Conservation (phyloP, 2,329 filamentous ascomycete genomes). For the Bipolaris oryzae region DNA sequence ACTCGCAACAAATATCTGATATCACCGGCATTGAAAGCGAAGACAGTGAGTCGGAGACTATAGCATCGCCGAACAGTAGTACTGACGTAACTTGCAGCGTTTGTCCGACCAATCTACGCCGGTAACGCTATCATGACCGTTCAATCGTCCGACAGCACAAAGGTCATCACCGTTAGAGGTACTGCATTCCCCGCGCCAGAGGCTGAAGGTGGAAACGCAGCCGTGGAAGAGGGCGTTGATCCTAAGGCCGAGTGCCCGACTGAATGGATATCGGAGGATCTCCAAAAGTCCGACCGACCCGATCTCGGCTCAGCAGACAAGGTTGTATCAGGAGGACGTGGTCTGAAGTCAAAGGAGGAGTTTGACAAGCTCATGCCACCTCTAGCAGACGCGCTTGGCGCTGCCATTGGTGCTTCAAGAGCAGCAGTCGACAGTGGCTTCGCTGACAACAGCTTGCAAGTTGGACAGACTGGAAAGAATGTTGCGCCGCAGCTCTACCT, state of each 20-base stretch:
- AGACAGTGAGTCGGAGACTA: conserved; percentile 67
- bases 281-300: conserved; percentile 90
- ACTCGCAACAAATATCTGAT: conserved; percentile 92
- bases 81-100: conserved; percentile 58
- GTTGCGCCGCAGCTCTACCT: conserved; percentile 95
- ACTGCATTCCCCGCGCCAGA: conserved; percentile 85
- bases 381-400: conserved; percentile 87
- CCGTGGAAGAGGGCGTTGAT: conserved; percentile 81
- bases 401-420: conserved; percentile 93
- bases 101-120: conserved; percentile 95
- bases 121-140: conserved; percentile 97
- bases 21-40: conserved; percentile 85
- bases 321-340: conserved; percentile 92
- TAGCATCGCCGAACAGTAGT: neutral
- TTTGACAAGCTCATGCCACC: conserved; percentile 93
- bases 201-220: conserved; percentile 72
- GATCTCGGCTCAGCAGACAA: conserved; percentile 87
- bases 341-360: conserved; percentile 96
- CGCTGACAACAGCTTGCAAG: conserved; percentile 96
- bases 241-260: conserved; percentile 74
- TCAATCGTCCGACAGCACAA: conserved; percentile 83
- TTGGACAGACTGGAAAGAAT: conserved; percentile 98
- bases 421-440: conserved; percentile 97
- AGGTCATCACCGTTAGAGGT: conserved; percentile 89
- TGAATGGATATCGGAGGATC: conserved; percentile 93